Evolutionary conservation across 306 rosid species (phyloP).

Genomic region (Glycyrrhiza uralensis): DNA sequence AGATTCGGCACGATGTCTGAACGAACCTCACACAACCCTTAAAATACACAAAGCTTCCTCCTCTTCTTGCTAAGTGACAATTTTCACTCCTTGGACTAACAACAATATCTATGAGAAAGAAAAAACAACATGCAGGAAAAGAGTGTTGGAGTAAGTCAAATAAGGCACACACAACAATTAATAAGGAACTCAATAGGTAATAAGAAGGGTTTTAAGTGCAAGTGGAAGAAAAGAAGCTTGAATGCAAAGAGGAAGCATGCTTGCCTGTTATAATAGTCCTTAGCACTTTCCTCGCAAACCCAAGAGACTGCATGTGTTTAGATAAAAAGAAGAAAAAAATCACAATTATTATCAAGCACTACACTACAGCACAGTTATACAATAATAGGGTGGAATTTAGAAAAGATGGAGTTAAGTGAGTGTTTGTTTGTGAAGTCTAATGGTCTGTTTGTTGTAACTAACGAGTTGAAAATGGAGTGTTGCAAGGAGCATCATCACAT

Average conservation of each 20-base stretch:
- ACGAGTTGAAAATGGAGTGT: background rate
- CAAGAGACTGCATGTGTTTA: slow-evolving; percentile 40
- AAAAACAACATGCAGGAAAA: background rate
- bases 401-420: too few species aligned
- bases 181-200: background rate
- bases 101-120: slow-evolving; percentile 36
- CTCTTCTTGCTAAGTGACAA: slow-evolving; percentile 34
- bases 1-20: slow-evolving; percentile 51
- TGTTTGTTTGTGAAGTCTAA: too few species aligned
- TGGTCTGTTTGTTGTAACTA: too few species aligned
- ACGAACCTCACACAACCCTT: slow-evolving; percentile 39
- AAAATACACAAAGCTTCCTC: slow-evolving; percentile 38
- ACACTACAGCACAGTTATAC: background rate
- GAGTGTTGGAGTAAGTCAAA: background rate
- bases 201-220: background rate
- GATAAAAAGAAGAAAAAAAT: too few species aligned
- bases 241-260: slow-evolving; percentile 4
- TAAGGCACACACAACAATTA: background rate
- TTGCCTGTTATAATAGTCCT: slow-evolving; percentile 54
- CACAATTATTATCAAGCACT: too few species aligned
- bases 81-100: slow-evolving; percentile 27
- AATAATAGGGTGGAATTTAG: too few species aligned
- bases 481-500: background rate
- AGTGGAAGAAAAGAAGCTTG: background rate
- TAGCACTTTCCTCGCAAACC: slow-evolving; percentile 34